phyloP scores from a whole-genome alignment of 164 flowering plant species.

The Warburgia ugandensis region DNA sequence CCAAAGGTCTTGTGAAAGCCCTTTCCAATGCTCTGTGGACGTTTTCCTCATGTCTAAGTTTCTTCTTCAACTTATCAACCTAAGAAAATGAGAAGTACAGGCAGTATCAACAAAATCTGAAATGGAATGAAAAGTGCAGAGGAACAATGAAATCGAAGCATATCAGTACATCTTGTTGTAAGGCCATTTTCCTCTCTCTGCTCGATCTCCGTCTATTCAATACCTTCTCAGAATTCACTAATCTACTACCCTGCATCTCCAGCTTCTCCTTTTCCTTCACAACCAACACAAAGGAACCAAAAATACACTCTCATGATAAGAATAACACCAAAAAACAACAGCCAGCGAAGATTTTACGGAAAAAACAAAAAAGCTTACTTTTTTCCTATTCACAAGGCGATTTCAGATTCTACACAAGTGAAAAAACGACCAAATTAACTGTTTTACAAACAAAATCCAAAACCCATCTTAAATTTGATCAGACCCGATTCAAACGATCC shows the following conservation, averaged over 20 bases:
- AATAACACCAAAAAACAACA: neutral
- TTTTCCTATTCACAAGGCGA: too few species aligned
- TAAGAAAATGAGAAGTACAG: slow-evolving; percentile 17
- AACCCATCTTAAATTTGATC: too few species aligned
- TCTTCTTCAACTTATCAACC: slow-evolving; percentile 85
- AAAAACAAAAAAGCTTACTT: too few species aligned
- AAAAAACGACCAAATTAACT: too few species aligned
- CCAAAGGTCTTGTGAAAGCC: slow-evolving; percentile 80
- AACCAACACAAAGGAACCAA: too few species aligned
- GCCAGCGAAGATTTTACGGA: too few species aligned
- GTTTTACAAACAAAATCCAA: too few species aligned
- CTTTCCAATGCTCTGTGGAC: slow-evolving; percentile 85
- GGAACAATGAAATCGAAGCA: neutral
- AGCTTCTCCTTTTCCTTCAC: slow-evolving; percentile 33
- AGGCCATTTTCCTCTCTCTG: slow-evolving; percentile 60
- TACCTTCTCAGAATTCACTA: slow-evolving; percentile 25
- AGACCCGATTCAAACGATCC: too few species aligned
- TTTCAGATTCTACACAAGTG: too few species aligned
- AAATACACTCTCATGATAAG: neutral
- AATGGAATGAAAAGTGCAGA: too few species aligned
- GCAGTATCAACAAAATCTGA: neutral
- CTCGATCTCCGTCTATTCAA: slow-evolving; percentile 28
- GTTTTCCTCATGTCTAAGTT: slow-evolving; percentile 80
- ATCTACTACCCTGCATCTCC: slow-evolving; percentile 32
- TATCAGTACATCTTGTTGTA: slow-evolving; percentile 67